Evolutionary conservation across 2,329 filamentous ascomycete genomes (phyloP).

Genomic region (Aspergillus luchuensis): DNA sequence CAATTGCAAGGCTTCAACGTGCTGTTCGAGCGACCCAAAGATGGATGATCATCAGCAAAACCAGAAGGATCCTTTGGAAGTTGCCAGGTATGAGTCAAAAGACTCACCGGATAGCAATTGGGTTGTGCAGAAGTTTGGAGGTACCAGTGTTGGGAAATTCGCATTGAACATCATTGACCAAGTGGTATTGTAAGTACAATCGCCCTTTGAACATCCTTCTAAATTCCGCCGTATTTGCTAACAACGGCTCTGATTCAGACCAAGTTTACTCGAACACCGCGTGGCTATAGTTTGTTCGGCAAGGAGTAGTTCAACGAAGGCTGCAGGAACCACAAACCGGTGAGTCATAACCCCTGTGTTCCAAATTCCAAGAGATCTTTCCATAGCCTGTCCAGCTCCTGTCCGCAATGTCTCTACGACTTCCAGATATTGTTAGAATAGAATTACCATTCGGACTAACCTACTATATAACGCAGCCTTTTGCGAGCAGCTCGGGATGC

Average conservation of each 20-base stretch:
- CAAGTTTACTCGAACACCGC: conserved; percentile 66
- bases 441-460: too few relatives aligned
- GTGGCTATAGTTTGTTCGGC: conserved; percentile 95
- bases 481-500: conserved; percentile 54
- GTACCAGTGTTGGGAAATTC: conserved; percentile 94
- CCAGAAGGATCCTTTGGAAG: conserved; percentile 16
- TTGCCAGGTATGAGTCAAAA: conserved; percentile 17
- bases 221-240: neutral
- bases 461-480: conserved; percentile 33
- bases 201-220: conserved; percentile 2
- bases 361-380: neutral
- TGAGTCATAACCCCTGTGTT: conserved; percentile 52
- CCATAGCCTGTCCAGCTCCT: neutral
- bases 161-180: conserved; percentile 72
- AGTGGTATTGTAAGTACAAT: conserved; percentile 62
- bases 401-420: neutral
- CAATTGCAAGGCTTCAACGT: conserved; percentile 14
- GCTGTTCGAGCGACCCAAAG: conserved; percentile 9
- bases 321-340: conserved; percentile 93
- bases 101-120: conserved; percentile 53
- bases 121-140: conserved; percentile 94
- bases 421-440: too few relatives aligned
- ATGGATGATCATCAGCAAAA: conserved; percentile 22
- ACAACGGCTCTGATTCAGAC: conserved; percentile 43
- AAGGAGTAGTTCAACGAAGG: conserved; percentile 89